Base-by-base conservation (phyloP, 139 green algal genomes). In the Auxenochlorella pyrenoidosa region DNA sequence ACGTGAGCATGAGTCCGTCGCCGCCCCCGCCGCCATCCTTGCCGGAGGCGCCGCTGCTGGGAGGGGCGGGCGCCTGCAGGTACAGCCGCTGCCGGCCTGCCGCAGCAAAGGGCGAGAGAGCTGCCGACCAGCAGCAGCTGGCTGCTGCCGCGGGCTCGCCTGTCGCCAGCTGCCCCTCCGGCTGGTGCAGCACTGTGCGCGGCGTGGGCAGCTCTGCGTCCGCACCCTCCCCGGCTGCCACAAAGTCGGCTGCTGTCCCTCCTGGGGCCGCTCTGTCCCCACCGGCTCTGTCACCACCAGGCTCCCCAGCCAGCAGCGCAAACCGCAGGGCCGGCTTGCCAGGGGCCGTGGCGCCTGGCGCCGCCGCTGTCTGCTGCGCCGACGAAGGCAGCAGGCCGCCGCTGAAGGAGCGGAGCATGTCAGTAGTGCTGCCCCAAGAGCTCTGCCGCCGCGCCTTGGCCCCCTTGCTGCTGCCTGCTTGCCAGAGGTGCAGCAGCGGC, bases 401-500 rank as follows among this genome's bases (percentile, higher is more conserved):
- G 36, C 70, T 73, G 71, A 88, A 88, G 18, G 73, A 75, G 36
- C 75, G 73, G 15, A 88, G 59, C 73, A 88, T 47, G 59, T 88
- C 84, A 32, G 54, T 40, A 32, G 76, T n/a, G 28, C 73, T 68
- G 58, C 84, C 63, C 84, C 73, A 83, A 5, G 84, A 88, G 41
- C 84, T 21, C 73, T 81, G 44, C 19, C 84, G 84, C 73, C 30
- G 26, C 51, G 60, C 26, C 68, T n/a, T 40, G 16, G 21, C 40
- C n/a, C 51, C 40, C 65, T 51, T 65, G 40, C 41, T 44, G 30
- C 63, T 47, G 18, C 40, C 41, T 0, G 80, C 41, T 5, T 41
- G 65, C 84, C 84, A 88, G 54, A 88, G 58, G 43, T 83, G 73
- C 73, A 88, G 75, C 75, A 88, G 41, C 40, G 84, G 84, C 40